These are phyloP conservation scores for Coemansia sp. DNA, from an alignment of 192 early-diverging fungal species.

Conservation along the genomic window DNA sequence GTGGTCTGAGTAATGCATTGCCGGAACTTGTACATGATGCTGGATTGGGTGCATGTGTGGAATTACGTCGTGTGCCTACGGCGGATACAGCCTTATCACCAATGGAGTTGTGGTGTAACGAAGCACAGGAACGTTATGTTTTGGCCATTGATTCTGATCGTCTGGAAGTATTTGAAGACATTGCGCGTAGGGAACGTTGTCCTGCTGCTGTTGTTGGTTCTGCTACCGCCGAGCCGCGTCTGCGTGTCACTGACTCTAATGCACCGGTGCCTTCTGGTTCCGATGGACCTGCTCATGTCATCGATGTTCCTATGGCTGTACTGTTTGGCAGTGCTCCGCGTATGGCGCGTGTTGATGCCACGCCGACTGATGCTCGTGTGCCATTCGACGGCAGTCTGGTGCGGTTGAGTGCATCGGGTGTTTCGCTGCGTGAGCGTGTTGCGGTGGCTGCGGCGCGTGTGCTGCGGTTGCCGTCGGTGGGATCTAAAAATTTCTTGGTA, in stretches of 20 bases:
- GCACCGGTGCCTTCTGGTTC: background rate
- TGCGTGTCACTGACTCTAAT: slow-evolving; percentile 75
- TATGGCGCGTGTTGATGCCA: slow-evolving; percentile 77
- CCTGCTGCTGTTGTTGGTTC: slow-evolving; percentile 87
- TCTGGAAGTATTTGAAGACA: slow-evolving; percentile 65
- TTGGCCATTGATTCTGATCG: slow-evolving; percentile 75
- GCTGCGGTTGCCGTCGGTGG: slow-evolving; percentile 84
- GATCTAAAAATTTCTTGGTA: slow-evolving; percentile 91
- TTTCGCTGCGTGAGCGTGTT: slow-evolving; percentile 41
- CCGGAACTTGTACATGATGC: slow-evolving; percentile 98
- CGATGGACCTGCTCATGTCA: slow-evolving; percentile 59
- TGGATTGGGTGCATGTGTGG: slow-evolving; percentile 84
- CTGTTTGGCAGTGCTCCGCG: slow-evolving; percentile 97
- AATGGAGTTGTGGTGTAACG: slow-evolving; percentile 99
- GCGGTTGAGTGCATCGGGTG: slow-evolving; percentile 59
- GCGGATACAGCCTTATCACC: slow-evolving; percentile 94
- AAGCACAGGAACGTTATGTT: slow-evolving; percentile 99
- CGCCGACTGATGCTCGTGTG: slow-evolving; percentile 53
- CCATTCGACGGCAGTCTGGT: slow-evolving; percentile 61
- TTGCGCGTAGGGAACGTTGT: slow-evolving; percentile 90
- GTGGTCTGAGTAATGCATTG: slow-evolving; percentile 96
- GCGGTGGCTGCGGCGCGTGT: slow-evolving; percentile 72
- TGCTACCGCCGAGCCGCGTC: slow-evolving; percentile 76
- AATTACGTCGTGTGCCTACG: slow-evolving; percentile 86
- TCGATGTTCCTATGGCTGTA: slow-evolving; percentile 93